Base-by-base conservation (phyloP, 176 grass and related monocot species). In the Hordeum marinum region DNA sequence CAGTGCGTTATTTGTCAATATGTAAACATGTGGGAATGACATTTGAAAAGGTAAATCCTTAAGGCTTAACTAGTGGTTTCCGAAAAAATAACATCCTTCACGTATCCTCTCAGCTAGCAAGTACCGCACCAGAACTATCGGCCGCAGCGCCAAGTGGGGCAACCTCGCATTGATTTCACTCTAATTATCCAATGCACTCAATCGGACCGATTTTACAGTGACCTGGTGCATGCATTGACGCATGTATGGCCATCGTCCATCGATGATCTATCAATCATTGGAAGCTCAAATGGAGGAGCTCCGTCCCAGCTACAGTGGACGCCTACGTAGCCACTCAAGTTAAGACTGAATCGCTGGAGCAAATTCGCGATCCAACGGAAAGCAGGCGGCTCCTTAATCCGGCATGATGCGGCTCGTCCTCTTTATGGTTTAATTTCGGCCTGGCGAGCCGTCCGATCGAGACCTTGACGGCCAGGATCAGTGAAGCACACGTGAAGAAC, bases 331-430 rank as follows among this genome's bases (percentile, higher is more conserved):
- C 31, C 20, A 4, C 2, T 71, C 25, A 13, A 9, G 62, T 50
- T 67, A 17, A 48, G 15, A 43, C 15, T 31, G 11, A 37, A 69
- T 69, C 75, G 83, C 75, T 79, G 75, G 84, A 41, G 84, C 75
- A 18, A 61, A 41, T 41, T 41, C 40, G 40, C 40, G 40, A 78
- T 41, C 63, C 6, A 15, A 21, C 41, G 12, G 2, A 48, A 66
- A 60, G 1, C 23, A 9, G 15, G 60, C 43, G 48, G 60, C 72
- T 84, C 48, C 82, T 4, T 64, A 59, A 23, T 59, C 57, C 57
- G 39, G 6, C 11, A 46, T 67, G 59, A 20, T 27, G 71, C 20
- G 11, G 37, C 12, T 4, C 5, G 14, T 21, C 40, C 40, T 66
- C 74, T 20, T 13, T 20, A 8, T 36, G 0, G 58, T 1, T 61